These are phyloP conservation scores for Tetrastigma voinierianum DNA, from an alignment of 164 flowering plant genomes.

Conservation along the genomic window DNA sequence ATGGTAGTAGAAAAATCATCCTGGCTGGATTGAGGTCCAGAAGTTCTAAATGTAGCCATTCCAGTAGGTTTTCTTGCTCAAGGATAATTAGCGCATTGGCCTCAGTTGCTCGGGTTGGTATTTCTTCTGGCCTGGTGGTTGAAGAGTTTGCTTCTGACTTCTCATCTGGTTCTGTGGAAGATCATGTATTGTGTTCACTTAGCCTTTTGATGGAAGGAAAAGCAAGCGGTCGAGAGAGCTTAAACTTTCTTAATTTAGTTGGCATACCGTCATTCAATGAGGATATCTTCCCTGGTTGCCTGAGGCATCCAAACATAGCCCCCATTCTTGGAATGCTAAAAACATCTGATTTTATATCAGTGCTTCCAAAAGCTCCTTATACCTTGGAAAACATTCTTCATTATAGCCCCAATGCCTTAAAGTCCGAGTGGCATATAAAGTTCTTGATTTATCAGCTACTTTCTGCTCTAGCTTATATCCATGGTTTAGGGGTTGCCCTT, in stretches of 20 bases:
- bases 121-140: constrained; percentile 38
- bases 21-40: constrained; percentile 17
- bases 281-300: constrained; percentile 49
- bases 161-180: constrained; percentile 66
- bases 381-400: constrained; percentile 71
- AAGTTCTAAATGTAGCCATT: constrained; percentile 26
- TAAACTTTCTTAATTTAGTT: constrained; percentile 61
- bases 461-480: constrained; percentile 72
- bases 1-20: constrained; percentile 18
- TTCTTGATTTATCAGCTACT: constrained; percentile 82
- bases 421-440: constrained; percentile 70
- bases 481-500: constrained; percentile 72
- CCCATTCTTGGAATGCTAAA: constrained; percentile 75
- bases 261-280: constrained; percentile 73
- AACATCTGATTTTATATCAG: constrained; percentile 33
- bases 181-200: constrained; percentile 61
- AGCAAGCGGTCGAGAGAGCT: constrained; percentile 48
- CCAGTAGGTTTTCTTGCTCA: constrained; percentile 41
- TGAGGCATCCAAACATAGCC: constrained; percentile 88
- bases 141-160: constrained; percentile 49
- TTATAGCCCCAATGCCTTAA: constrained; percentile 67
- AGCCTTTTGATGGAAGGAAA: constrained; percentile 64
- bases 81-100: constrained; percentile 64
- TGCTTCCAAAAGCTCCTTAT: constrained; percentile 66
- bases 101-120: constrained; percentile 60